Evolutionary conservation across 495 filamentous ascomycete species (phyloP), one percentile per base, ranked within the genome.

Genomic region (Rhizodiscina lignyota): DNA sequence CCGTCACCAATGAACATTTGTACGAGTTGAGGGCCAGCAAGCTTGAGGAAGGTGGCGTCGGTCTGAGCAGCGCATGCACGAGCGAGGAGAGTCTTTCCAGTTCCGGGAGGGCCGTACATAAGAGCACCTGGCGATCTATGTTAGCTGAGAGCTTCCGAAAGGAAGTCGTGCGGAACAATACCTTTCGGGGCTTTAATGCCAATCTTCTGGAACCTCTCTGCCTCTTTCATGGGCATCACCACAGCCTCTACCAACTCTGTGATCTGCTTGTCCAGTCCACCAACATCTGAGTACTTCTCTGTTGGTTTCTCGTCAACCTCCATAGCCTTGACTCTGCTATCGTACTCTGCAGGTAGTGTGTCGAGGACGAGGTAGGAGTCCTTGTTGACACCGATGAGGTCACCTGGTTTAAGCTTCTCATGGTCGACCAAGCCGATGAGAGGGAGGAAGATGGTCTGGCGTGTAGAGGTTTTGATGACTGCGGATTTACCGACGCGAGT

Each of bases 1-100:
- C 91, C 91, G 48, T 99, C 89, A 49, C 89, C 89, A 34, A 99
- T 99, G 59, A 99, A 99, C 89, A 99, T 99, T 56, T 99, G 89
- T 15, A 99, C 89, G n/a, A 99, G 74, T 60, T 96, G 91, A 2
- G 89, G 89, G 27, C 89, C 89, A 36, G 89, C 89, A 40, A 99
- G 83, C 53, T 97, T 97, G 52, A 99, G 78, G 72, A 99, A 99
- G 30, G 89, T 99, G 39, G 89, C 89, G 38, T 99, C 87, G 40
- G 91, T 96, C 62, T 96, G 87, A 36, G 89, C 89, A 16, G 89
- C 89, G 54, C 89, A 99, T 34, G 89, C 89, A 60, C 89, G 80
- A 43, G 89, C 89, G 34, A 99, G 76, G 6, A 99, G 83, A 13
- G 89, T 99, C 57, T 94, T 94, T 56, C 86, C 86, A 26, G 80